Conservation (phyloP, 306 rosid genomes). For the Senna tora region DNA sequence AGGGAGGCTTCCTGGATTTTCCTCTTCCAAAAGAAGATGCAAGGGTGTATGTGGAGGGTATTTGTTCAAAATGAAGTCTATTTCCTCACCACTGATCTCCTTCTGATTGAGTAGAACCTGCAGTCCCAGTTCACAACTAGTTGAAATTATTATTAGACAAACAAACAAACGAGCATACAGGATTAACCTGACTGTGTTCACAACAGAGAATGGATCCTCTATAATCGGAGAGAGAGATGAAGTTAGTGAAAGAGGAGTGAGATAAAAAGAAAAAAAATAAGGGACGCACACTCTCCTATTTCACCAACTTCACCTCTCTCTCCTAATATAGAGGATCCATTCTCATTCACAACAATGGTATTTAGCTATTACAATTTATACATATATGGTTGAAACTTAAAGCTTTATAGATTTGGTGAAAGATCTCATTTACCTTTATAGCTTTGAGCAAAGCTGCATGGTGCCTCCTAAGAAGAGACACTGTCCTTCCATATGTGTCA, state of each 20-base stretch:
- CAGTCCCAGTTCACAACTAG: slow-evolving; percentile 34
- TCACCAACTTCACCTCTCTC: too few species aligned
- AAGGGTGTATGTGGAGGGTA: slow-evolving; percentile 90
- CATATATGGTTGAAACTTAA: background rate
- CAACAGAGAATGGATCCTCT: too few species aligned
- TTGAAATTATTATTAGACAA: background rate
- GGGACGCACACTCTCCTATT: too few species aligned
- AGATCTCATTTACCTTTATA: slow-evolving; percentile 61
- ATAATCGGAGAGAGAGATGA: too few species aligned
- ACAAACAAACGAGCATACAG: slow-evolving; percentile 16
- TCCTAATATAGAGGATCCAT: too few species aligned
- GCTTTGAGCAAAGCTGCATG: slow-evolving; percentile 88
- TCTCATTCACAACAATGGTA: slow-evolving; percentile 26
- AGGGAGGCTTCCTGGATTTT: slow-evolving; percentile 67
- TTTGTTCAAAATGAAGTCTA: slow-evolving; percentile 68
- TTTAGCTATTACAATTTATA: background rate
- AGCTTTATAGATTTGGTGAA: background rate
- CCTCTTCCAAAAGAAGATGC: slow-evolving; percentile 67
- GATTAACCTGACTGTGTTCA: slow-evolving; percentile 28
- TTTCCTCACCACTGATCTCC: slow-evolving; percentile 81
- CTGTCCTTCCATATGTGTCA: slow-evolving; percentile 66
- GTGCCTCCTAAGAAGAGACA: slow-evolving; percentile 73
- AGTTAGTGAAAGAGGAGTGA: too few species aligned
- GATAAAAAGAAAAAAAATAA: too few species aligned
- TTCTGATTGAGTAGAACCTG: slow-evolving; percentile 80